Base-by-base conservation (phyloP, 2,329 filamentous ascomycete genomes). In the Huntiella decipiens region DNA sequence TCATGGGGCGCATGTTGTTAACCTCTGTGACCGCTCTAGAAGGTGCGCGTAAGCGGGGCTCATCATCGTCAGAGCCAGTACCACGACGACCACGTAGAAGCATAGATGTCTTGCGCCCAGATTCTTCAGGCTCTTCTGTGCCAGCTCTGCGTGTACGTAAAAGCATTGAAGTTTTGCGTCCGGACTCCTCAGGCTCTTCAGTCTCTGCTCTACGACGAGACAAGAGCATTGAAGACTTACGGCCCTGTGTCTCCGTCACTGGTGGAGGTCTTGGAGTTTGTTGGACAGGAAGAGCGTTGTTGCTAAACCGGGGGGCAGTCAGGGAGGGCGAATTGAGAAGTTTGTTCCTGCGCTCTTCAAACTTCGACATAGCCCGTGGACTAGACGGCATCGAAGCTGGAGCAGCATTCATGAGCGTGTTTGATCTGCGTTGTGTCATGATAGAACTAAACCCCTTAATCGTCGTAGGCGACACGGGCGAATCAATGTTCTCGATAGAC, bases 11-110 rank as follows among this genome's bases (percentile, higher is more conserved):
- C 53, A 61, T 50, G 51, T 59, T 54, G 22, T 62, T 66, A 44
- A 68, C 63, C 49, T 79, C 75, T 1, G 73, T 77, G 33, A 63
- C 60, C 3, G 73, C 73, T 17, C 76, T 65, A 3, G 74, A 77
- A 1, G 73, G 72, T 2, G 68, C 64, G n/a, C 70, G 67, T 51
- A 70, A 66, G 31, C 65, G 61, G n/a, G 56, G 50, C 34, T 39
- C 44, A 28, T 50, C 41, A 15, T 70, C 67, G 1, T 72, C 67
- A 8, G 70, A 67, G 28, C 65, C 56, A 33, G 67, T 67, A 10
- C 60, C 62, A 34, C 68, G 63, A 17, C 70, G 64, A 36, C 59
- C 60, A 43, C 69, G 66, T 12, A 66, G 54, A n/a, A 70, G 52
- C 38, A 74, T 55, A 16, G 68, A 66, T 5, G 69, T 64, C 51